These are phyloP conservation scores for Spatholobus suberectus DNA, from an alignment of 306 rosid species.

Conservation along the genomic window DNA sequence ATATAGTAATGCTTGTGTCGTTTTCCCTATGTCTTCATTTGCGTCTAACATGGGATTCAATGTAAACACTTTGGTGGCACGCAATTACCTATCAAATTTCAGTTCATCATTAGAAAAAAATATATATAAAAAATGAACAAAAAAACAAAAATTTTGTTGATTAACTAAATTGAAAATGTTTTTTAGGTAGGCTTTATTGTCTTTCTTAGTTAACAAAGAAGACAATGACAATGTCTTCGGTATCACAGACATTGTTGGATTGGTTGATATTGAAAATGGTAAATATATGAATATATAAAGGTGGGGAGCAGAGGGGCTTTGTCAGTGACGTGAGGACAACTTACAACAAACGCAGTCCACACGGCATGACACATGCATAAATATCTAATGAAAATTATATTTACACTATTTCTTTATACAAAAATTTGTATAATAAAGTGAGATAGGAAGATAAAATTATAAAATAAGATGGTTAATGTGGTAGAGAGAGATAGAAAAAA, in stretches of 20 bases:
- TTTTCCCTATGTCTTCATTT: background rate
- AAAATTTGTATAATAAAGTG: background rate
- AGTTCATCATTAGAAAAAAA: background rate
- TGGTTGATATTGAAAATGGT: constrained; percentile 4
- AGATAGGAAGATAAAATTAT: background rate
- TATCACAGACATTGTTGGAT: constrained; percentile 19
- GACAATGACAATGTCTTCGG: constrained; percentile 20
- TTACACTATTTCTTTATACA: too few species aligned
- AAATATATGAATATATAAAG: constrained; percentile 6
- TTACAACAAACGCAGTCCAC: constrained; percentile 29
- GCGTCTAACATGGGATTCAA: constrained; percentile 17
- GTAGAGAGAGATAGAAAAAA: background rate
- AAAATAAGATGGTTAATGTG: background rate
- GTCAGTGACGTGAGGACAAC: constrained; percentile 32
- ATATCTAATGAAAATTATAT: background rate
- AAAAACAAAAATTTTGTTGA: background rate
- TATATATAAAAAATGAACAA: background rate
- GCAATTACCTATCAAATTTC: constrained; percentile 14
- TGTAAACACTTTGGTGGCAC: background rate
- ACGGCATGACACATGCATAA: background rate
- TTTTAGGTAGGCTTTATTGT: constrained; percentile 10
- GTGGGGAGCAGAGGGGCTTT: background rate
- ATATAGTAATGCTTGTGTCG: constrained; percentile 29
- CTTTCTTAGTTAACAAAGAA: constrained; percentile 11
- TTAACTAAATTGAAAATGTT: constrained; percentile 20